A percentile compares a stretch with the other conserved stretches of the same genome.
Evolutionary conservation across 495 filamentous ascomycete species (phyloP).

Genomic region (Penicillium riverlandense): DNA sequence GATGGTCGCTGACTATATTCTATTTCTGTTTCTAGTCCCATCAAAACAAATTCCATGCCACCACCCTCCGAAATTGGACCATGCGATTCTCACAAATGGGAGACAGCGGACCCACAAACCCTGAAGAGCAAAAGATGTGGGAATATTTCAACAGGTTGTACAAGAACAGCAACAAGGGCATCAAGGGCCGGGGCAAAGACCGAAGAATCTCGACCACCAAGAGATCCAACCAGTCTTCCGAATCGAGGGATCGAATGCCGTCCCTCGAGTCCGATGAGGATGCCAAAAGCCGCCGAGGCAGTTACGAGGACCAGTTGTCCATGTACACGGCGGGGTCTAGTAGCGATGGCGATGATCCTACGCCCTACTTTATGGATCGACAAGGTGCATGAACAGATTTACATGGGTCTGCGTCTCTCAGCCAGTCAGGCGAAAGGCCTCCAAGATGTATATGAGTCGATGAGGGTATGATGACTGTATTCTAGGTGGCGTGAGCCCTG

Average conservation of each 20-base stretch:
- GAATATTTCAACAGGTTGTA: slow-evolving; percentile 82
- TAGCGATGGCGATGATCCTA: slow-evolving; percentile 28
- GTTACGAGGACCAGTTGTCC: slow-evolving; percentile 25
- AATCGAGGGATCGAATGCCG: slow-evolving; percentile 11
- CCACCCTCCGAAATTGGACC: slow-evolving; percentile 66
- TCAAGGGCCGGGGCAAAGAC: slow-evolving; percentile 87
- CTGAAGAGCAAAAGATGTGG: slow-evolving; percentile 71
- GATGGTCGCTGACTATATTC: background rate
- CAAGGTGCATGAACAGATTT: slow-evolving; percentile 10
- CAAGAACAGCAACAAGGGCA: slow-evolving; percentile 92
- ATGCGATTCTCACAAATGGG: slow-evolving; percentile 60
- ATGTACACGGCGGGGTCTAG: slow-evolving; percentile 28
- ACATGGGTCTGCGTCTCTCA: background rate
- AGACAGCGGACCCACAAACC: slow-evolving; percentile 53
- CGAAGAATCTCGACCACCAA: slow-evolving; percentile 40
- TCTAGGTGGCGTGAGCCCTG: no score
- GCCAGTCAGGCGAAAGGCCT: background rate
- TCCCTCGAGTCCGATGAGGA: slow-evolving; percentile 21
- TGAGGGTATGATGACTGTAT: background rate
- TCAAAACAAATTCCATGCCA: slow-evolving; percentile 85
- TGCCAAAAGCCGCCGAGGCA: slow-evolving; percentile 13
- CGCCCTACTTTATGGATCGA: slow-evolving; percentile 24
- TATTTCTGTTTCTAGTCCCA: slow-evolving; percentile 55
- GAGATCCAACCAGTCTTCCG: slow-evolving; percentile 9
- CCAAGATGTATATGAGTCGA: background rate